Percentiles rank a stretch among this genome's conserved stretches.
Conservation (phyloP, 2,329 filamentous ascomycete genomes). For the Scedosporium apiospermum region DNA sequence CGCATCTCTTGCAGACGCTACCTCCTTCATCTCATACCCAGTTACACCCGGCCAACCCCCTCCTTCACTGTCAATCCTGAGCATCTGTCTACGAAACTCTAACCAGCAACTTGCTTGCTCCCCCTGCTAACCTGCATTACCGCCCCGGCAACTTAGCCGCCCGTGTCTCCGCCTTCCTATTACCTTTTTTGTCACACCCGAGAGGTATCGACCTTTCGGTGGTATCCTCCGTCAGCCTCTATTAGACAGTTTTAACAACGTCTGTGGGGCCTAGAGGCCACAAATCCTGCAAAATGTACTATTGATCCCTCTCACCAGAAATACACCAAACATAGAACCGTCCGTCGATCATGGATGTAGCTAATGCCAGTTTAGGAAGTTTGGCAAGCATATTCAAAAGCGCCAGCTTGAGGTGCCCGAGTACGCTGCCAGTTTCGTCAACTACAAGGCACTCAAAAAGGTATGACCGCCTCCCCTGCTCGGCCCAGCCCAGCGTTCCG, state of each 20-base stretch:
- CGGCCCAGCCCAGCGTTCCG: conserved; percentile 1
- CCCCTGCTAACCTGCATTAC: not conserved
- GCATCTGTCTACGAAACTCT: not conserved
- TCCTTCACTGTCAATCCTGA: not conserved
- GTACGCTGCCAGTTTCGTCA: conserved; percentile 98
- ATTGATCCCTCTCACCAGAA: not conserved
- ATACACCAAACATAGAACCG: not conserved
- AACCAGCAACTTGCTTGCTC: not conserved
- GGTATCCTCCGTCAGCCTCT: not conserved
- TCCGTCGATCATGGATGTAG: not conserved
- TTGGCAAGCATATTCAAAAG: conserved; percentile 99
- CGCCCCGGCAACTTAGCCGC: not conserved
- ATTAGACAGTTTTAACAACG: not conserved
- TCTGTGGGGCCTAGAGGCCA: not conserved
- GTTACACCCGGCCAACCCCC: not conserved
- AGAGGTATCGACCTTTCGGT: not conserved
- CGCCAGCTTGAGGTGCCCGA: conserved; percentile 97
- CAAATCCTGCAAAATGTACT: conserved; percentile 3
- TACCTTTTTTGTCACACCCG: not conserved
- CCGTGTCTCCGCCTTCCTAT: not conserved
- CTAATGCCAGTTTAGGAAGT: conserved; percentile 63
- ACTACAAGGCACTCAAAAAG: conserved; percentile 99
- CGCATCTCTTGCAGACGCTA: not conserved
- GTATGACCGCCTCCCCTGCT: conserved; percentile 35
- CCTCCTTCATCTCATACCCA: not conserved